These are phyloP conservation scores for Xylariales sp. DNA, from an alignment of 2,329 filamentous ascomycete species.

Conservation along the genomic window DNA sequence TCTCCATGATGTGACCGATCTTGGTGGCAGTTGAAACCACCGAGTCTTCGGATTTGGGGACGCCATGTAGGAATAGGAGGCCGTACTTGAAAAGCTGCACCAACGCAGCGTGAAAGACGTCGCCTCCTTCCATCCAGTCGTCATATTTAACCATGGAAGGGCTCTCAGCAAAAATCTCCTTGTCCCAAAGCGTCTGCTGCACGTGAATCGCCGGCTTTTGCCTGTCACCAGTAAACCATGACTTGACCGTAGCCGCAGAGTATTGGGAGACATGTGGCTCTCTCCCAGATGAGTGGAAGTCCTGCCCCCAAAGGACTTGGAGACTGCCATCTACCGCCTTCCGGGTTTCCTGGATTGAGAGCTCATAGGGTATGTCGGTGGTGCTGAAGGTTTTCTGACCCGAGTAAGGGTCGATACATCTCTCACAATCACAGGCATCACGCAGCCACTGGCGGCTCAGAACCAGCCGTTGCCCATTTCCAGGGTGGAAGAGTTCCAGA, in stretches of 20 bases:
- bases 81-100: slow-evolving; percentile 61
- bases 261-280: slow-evolving; percentile 30
- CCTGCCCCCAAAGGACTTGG: slow-evolving; percentile 54
- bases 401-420: slow-evolving; percentile 53
- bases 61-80: slow-evolving; percentile 69
- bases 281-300: slow-evolving; percentile 30
- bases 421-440: slow-evolving; percentile 53
- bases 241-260: slow-evolving; percentile 20
- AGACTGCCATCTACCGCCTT: slow-evolving; percentile 38
- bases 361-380: slow-evolving; percentile 50
- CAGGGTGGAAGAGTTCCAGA: no score
- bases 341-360: slow-evolving; percentile 32
- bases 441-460: slow-evolving; percentile 37
- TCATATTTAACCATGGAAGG: slow-evolving; percentile 61
- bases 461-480: not conserved
- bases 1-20: slow-evolving; percentile 76
- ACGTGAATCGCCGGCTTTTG: not conserved
- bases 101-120: slow-evolving; percentile 57
- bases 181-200: slow-evolving; percentile 37
- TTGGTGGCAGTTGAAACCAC: slow-evolving; percentile 65
- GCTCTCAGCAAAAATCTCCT: slow-evolving; percentile 28
- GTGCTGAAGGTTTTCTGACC: slow-evolving; percentile 62
- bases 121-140: slow-evolving; percentile 62
- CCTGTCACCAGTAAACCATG: slow-evolving; percentile 6
- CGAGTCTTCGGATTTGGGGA: slow-evolving; percentile 62